These are phyloP conservation scores for Tolypocladium cylindrosporum DNA, from an alignment of 2,329 filamentous ascomycete species.

Conservation along the genomic window DNA sequence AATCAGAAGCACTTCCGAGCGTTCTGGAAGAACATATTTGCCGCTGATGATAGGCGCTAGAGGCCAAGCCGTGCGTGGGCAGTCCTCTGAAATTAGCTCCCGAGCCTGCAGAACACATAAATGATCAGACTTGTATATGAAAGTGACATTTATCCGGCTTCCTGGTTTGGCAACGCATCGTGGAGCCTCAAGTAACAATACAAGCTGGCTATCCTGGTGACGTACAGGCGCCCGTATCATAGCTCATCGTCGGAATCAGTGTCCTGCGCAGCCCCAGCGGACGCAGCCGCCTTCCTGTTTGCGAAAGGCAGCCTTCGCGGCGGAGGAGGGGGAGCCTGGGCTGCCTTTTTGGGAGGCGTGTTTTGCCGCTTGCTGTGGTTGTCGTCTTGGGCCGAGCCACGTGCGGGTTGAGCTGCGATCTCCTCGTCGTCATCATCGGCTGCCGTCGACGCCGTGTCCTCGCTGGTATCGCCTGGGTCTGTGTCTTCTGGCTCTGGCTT, in stretches of 20 bases:
- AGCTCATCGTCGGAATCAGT: slow-evolving; percentile 49
- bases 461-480: slow-evolving; percentile 29
- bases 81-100: background rate
- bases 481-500: slow-evolving; percentile 26
- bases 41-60: slow-evolving; percentile 34
- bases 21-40: slow-evolving; percentile 48
- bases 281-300: slow-evolving; percentile 20
- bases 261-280: slow-evolving; percentile 27
- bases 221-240: slow-evolving; percentile 13
- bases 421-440: slow-evolving; percentile 31
- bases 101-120: background rate
- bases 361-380: slow-evolving; percentile 1
- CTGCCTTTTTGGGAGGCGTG: slow-evolving; percentile 9
- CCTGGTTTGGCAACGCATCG: background rate
- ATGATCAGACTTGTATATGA: background rate
- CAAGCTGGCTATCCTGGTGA: background rate
- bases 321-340: slow-evolving; percentile 24
- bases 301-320: slow-evolving; percentile 35
- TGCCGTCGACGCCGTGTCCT: slow-evolving; percentile 28
- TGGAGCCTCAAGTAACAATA: background rate
- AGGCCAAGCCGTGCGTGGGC: background rate
- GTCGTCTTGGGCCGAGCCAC: background rate
- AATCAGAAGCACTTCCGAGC: slow-evolving; percentile 50
- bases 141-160: background rate
- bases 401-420: background rate